A percentile compares a stretch with the other conserved stretches of the same genome.
phyloP scores from a whole-genome alignment of 768 basidiomycete genomes.

The Suillus discolor region DNA sequence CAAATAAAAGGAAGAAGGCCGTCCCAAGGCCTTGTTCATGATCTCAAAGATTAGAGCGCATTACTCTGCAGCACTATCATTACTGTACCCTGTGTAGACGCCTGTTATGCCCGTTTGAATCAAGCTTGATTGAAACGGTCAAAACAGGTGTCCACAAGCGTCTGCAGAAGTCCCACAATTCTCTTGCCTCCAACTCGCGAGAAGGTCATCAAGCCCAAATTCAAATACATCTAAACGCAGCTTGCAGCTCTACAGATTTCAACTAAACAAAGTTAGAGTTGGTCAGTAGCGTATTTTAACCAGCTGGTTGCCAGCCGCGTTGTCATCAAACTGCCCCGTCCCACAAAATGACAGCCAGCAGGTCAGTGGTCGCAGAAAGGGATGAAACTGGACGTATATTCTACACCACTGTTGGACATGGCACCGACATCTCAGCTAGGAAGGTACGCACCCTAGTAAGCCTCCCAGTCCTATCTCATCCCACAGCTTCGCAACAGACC shows the following conservation, averaged over 20 bases:
- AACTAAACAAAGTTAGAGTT: neutral
- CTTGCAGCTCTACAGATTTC: neutral
- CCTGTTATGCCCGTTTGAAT: neutral
- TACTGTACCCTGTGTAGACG: neutral
- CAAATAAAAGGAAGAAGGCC: neutral
- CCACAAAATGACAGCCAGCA: neutral
- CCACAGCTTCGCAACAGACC: neutral
- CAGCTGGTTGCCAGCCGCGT: too few relatives aligned
- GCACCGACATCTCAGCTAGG: neutral
- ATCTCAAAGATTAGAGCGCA: too few relatives aligned
- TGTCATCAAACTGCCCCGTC: neutral
- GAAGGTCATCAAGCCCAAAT: neutral
- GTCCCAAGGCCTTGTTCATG: too few relatives aligned
- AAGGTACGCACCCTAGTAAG: neutral
- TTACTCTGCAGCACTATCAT: neutral
- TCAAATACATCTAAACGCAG: neutral
- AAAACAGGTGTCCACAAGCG: neutral
- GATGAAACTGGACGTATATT: slow-evolving; percentile 5
- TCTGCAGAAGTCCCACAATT: neutral
- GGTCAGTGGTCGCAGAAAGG: neutral
- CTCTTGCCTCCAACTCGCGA: neutral
- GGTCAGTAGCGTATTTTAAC: neutral
- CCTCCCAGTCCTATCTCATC: neutral
- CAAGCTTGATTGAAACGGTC: neutral
- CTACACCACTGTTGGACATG: neutral